Base-by-base conservation (phyloP, 2,329 filamentous ascomycete species). In the Pseudocercospora ulei region DNA sequence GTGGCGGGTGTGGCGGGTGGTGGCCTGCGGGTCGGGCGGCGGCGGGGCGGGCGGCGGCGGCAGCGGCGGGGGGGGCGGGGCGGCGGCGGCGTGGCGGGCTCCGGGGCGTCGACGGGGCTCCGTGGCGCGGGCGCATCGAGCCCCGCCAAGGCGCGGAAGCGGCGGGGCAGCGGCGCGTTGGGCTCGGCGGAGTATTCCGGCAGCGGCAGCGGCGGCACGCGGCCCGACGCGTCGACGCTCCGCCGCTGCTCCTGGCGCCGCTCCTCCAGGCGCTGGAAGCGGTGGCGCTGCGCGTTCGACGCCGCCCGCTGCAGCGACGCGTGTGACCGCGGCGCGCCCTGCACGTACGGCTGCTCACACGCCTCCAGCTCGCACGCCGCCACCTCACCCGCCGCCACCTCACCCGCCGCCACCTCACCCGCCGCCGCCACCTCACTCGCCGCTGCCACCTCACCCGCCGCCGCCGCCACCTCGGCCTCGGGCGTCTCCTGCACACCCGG, bases 121-220 rank as follows among this genome's bases (percentile, higher is more conserved):
- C n/a, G n/a, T n/a, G n/a, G n/a, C n/a, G 43, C 29, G 5, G 55
- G 57, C n/a, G 45, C 43, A 33, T 62, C 57, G 3, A 62, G 44
- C 1, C 59, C 59, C 37, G 59, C 59, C 49, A 62, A 50, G 4
- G 54, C 56, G 12, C 59, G 49, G 27, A 58, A 62, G 4, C 57
- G 51, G 24, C 56, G 54, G 5, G 59, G 59, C 2, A 62, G 39
- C 20, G 59, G 59, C 25, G 59, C 56, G 35, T 66, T 58, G 3
- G 63, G 59, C 2, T 82, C 76, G 44, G 76, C 74, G 19, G 76
- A 73, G 53, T 90, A 90, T 1, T 82, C 81, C 3, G 83, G 83
- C 14, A 84, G 80, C 3, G 82, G 80, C 7, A 83, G 77, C 3
- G 82, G 80, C 7, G 82, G 77, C n/a, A 84, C 80, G 75, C 80